Evolutionary conservation across 164 flowering plant species (phyloP), one percentile per base, ranked within the genome.

Genomic region (Hamamelis virginiana): DNA sequence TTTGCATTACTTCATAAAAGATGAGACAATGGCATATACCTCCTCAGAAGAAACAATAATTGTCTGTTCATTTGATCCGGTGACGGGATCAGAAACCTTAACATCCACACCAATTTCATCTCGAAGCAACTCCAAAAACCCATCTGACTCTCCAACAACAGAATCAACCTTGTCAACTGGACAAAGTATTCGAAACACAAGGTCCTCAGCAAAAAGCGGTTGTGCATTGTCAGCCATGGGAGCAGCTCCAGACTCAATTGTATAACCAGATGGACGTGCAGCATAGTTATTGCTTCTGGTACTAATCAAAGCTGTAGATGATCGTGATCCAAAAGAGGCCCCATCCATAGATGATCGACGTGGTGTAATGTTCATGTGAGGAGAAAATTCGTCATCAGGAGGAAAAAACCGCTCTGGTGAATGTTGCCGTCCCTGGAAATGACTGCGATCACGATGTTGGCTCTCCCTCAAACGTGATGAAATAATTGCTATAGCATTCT

Each of bases 401-500:
- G 85, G 83, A 27, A 78, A 85, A 77, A 80, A 85, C 5, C 84
- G 85, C 3, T 96, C 98, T 0, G 96, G 92, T 69, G 93, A 84
- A 65, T 86, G 90, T 46, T 80, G 1, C 55, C 94, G 81, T 25
- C 91, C 91, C 66, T 84, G 85, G 67, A 84, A 85, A 70, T 90
- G 80, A 82, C 87, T 77, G 68, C 98, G 90, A 52, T 93, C 98
- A 74, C 99, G 95, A 76, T 88, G 95, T 80, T 89, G 97, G 72
- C 97, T 94, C 79, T 96, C 99, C 76, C 88, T 87, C 80, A 96
- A 80, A 65, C 99, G 97, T 50, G 90, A 82, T 16, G 99, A 83
- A 52, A 96, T 89, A 59, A 80, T 83, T 25, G 72, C 78, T 74
- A 93, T n/a, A 69, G 99, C 99, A 78, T 82, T 87, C 82, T 89